Conservation (phyloP, 108 stramenopile species). For the Thalassiosira profunda region DNA sequence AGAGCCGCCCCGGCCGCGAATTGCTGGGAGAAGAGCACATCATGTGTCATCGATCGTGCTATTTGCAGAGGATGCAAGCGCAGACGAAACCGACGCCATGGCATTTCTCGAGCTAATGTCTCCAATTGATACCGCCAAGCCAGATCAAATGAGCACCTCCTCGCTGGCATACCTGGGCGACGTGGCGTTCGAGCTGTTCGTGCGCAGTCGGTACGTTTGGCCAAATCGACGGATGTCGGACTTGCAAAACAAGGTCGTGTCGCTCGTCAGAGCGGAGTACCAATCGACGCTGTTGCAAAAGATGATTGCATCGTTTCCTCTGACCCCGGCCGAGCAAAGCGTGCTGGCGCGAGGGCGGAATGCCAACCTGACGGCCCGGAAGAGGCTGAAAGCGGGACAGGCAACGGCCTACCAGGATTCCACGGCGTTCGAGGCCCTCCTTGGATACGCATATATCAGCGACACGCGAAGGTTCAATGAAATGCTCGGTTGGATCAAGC, state of each 20-base stretch:
- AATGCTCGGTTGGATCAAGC: constrained; percentile 60
- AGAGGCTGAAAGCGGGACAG: constrained; percentile 43
- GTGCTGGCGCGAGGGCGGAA: constrained; percentile 82
- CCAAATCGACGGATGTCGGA: constrained; percentile 75
- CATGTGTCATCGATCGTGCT: background rate
- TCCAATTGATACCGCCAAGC: constrained; percentile 31
- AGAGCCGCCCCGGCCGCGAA: background rate
- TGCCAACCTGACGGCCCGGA: constrained; percentile 51
- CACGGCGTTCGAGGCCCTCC: constrained; percentile 83
- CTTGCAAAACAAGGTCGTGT: constrained; percentile 73
- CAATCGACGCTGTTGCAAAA: constrained; percentile 69
- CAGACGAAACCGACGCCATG: background rate
- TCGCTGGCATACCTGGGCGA: constrained; percentile 88
- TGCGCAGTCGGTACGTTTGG: constrained; percentile 84
- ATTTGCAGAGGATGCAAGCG: background rate
- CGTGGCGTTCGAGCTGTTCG: constrained; percentile 80
- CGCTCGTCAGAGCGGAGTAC: constrained; percentile 83
- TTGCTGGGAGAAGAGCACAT: background rate
- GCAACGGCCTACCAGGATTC: constrained; percentile 87
- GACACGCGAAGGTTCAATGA: constrained; percentile 66
- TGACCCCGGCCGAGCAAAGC: constrained; percentile 62
- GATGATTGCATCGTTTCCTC: constrained; percentile 54
- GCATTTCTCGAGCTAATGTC: constrained; percentile 25
- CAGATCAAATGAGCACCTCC: constrained; percentile 84
- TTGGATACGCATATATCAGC: constrained; percentile 81